Evolutionary conservation across 768 basidiomycete genomes (phyloP).

Genomic region (Collybia mongolica): DNA sequence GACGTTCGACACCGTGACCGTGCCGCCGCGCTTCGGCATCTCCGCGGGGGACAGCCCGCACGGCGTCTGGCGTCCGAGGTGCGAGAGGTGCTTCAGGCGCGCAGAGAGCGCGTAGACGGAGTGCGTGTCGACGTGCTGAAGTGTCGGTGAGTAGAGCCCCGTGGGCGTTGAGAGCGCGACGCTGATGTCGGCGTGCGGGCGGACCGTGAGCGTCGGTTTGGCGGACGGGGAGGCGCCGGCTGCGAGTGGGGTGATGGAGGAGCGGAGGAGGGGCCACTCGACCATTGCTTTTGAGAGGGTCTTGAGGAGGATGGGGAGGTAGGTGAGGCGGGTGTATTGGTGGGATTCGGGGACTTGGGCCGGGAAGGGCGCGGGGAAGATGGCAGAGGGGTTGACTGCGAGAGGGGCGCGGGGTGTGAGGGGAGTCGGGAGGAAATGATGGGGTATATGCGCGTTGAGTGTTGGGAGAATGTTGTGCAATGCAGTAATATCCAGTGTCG

Average conservation of each 20-base stretch:
- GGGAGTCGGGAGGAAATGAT: constrained; percentile 38
- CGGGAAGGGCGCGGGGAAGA: constrained; percentile 36
- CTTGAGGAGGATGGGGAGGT: constrained; percentile 83
- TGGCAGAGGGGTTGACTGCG: constrained; percentile 35
- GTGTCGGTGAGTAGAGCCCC: constrained; percentile 80
- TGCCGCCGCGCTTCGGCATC: constrained; percentile 76
- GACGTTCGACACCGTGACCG: constrained; percentile 79
- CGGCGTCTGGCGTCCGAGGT: constrained; percentile 68
- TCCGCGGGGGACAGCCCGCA: constrained; percentile 62
- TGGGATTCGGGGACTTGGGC: constrained; percentile 47
- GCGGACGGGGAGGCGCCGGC: constrained; percentile 15
- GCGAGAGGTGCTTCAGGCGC: constrained; percentile 55
- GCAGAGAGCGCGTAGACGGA: constrained; percentile 65
- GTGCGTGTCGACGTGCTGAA: constrained; percentile 50
- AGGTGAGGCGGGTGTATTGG: constrained; percentile 68
- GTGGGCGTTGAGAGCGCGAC: constrained; percentile 80
- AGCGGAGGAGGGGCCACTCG: constrained; percentile 82
- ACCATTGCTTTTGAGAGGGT: constrained; percentile 77
- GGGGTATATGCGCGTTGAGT: constrained; percentile 70
- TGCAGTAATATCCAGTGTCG: constrained; percentile 71
- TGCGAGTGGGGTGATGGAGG: constrained; percentile 57
- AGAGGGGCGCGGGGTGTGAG: constrained; percentile 14
- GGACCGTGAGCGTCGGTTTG: constrained; percentile 72
- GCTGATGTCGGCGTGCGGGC: constrained; percentile 71
- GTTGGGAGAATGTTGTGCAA: constrained; percentile 60